These are phyloP conservation scores for Plantago major DNA, from an alignment of 257 asterid species.

Conservation along the genomic window DNA sequence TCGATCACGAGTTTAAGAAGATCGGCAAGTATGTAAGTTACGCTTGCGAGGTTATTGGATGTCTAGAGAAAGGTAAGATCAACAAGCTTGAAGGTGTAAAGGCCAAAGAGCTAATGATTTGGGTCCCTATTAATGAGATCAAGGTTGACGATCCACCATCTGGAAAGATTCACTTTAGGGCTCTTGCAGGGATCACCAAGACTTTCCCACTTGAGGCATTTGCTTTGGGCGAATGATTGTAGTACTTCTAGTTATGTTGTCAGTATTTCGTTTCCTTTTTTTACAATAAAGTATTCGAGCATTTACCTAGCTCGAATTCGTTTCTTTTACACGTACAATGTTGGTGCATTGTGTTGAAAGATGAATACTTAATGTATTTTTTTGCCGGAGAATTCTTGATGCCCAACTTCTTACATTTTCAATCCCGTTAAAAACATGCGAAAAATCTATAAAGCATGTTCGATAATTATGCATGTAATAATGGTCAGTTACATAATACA, in stretches of 20 bases:
- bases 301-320: no score
- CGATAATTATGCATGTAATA: no score
- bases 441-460: no score
- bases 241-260: neutral
- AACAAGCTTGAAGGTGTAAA: slow-evolving; percentile 45
- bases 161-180: slow-evolving; percentile 41
- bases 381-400: no score
- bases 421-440: no score
- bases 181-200: slow-evolving; percentile 41
- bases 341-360: no score
- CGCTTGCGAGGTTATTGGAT: slow-evolving; percentile 27
- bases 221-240: slow-evolving; percentile 31
- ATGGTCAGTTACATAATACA: no score
- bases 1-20: slow-evolving; percentile 38
- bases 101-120: slow-evolving; percentile 39
- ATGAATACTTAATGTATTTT: no score
- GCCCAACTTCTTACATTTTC: no score
- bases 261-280: neutral
- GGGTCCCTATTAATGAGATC: slow-evolving; percentile 42
- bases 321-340: no score
- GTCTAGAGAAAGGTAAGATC: slow-evolving; percentile 35
- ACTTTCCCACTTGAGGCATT: slow-evolving; percentile 38
- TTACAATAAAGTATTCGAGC: no score
- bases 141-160: slow-evolving; percentile 29
- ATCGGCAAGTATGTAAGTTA: slow-evolving; percentile 36